Percentiles rank a stretch among this genome's conserved stretches.
These are phyloP conservation scores for Colletotrichum godetiae DNA, from an alignment of 2,329 filamentous ascomycete genomes.

Conservation along the genomic window DNA sequence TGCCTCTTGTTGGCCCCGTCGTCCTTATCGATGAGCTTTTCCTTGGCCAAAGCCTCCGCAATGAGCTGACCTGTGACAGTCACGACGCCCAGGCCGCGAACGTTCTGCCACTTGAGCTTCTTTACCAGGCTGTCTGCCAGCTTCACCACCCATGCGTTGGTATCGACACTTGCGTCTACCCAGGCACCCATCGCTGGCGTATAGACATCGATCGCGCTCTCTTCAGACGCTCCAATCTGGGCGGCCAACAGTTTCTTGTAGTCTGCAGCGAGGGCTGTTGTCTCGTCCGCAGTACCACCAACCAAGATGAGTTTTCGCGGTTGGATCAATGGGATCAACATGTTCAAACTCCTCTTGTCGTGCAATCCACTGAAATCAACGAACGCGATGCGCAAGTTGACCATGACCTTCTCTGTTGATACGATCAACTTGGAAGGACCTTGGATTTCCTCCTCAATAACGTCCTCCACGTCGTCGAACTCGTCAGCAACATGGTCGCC, in stretches of 20 bases:
- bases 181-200: constrained; percentile 79
- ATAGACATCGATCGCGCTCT: constrained; percentile 77
- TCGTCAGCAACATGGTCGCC: constrained; percentile 59
- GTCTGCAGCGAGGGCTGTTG: constrained; percentile 79
- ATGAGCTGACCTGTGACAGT: constrained; percentile 83
- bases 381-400: constrained; percentile 83
- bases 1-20: constrained; percentile 59
- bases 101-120: constrained; percentile 93
- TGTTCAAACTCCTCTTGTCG: constrained; percentile 92
- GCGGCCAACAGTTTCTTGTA: constrained; percentile 75
- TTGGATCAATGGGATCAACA: constrained; percentile 93
- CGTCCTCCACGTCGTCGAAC: constrained; percentile 69
- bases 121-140: constrained; percentile 87
- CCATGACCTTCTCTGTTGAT: constrained; percentile 69
- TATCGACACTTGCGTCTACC: constrained; percentile 94
- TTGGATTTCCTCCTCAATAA: constrained; percentile 55
- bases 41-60: constrained; percentile 47
- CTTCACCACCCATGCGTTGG: constrained; percentile 96
- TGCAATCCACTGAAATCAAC: constrained; percentile 94
- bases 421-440: constrained; percentile 83
- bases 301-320: constrained; percentile 96
- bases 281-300: constrained; percentile 83
- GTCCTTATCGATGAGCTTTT: constrained; percentile 59
- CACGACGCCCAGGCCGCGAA: constrained; percentile 88
- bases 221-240: constrained; percentile 55